Conservation (phyloP, 441 rosid genomes). For the Corymbia calophylla region DNA sequence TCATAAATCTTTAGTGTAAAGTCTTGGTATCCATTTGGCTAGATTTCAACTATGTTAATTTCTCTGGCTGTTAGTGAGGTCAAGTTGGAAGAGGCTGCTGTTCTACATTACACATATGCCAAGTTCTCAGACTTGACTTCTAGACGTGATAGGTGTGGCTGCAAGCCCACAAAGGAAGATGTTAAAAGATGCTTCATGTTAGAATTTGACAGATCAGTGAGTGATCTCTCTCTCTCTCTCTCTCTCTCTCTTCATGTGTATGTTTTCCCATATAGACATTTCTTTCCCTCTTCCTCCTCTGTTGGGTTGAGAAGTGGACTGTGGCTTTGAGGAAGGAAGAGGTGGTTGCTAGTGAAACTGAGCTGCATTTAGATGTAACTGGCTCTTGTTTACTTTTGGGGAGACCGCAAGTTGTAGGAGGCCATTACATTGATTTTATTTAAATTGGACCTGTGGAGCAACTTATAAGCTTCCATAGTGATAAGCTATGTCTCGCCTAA, state of each 20-base stretch:
- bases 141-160: conserved; percentile 71
- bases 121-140: conserved; percentile 69
- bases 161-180: conserved; percentile 79
- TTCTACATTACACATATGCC: conserved; percentile 68
- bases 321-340: not conserved
- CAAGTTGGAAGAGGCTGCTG: conserved; percentile 77
- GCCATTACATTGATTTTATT: not conserved
- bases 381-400: not conserved
- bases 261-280: not conserved
- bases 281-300: not conserved
- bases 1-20: not conserved
- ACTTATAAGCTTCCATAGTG: not conserved
- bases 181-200: conserved; percentile 80
- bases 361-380: not conserved
- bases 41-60: not conserved
- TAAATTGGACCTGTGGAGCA: not conserved
- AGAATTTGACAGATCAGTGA: conserved; percentile 75
- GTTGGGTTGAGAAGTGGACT: not conserved
- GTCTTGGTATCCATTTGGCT: not conserved
- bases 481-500: not conserved
- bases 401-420: not conserved
- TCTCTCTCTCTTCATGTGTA: too few species aligned
- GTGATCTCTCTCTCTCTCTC: conserved; percentile 15
- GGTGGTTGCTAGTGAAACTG: not conserved
- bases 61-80: conserved; percentile 40